A percentile compares a stretch with the other conserved stretches of the same genome.
These are phyloP conservation scores for Podospora anserina DNA, from an alignment of 495 filamentous ascomycete species.

Conservation along the genomic window DNA sequence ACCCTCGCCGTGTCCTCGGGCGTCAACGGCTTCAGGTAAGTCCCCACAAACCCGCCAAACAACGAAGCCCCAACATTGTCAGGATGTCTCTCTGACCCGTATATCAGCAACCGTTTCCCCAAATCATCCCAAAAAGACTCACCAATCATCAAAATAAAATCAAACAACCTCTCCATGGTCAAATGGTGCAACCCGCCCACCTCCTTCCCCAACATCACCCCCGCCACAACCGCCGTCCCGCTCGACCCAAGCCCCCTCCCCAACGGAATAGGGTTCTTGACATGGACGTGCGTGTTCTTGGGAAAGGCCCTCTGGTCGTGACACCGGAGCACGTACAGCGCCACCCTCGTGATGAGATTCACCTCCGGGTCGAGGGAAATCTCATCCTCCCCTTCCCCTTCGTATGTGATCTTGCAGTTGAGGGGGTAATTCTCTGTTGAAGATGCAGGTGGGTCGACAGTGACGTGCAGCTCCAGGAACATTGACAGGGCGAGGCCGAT, in stretches of 20 bases:
- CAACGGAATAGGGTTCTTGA: conserved; percentile 89
- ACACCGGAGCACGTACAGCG: conserved; percentile 88
- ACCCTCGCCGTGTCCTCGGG: conserved; percentile 79
- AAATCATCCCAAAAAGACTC: conserved; percentile 19
- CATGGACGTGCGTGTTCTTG: conserved; percentile 79
- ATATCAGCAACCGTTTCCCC: neutral
- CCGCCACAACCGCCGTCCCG: conserved; percentile 90
- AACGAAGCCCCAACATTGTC: conserved; percentile 95
- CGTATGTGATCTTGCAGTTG: conserved; percentile 87
- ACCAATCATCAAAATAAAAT: conserved; percentile 94
- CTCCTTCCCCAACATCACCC: conserved; percentile 86
- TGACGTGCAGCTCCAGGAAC: conserved; percentile 80
- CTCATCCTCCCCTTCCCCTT: conserved; percentile 72
- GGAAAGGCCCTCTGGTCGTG: conserved; percentile 81
- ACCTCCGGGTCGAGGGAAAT: conserved; percentile 73
- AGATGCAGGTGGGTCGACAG: conserved; percentile 52
- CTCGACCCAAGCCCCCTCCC: conserved; percentile 88
- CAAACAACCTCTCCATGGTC: conserved; percentile 77
- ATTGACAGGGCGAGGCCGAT: conserved; percentile 90
- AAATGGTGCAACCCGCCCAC: conserved; percentile 74
- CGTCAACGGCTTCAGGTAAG: conserved; percentile 85
- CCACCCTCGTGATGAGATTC: conserved; percentile 88
- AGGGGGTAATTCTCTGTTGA: conserved; percentile 55
- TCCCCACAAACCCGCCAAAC: conserved; percentile 95
- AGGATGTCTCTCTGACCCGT: conserved; percentile 74